Conservation (phyloP, 257 asterid genomes). For the Solanum dulcamara region DNA sequence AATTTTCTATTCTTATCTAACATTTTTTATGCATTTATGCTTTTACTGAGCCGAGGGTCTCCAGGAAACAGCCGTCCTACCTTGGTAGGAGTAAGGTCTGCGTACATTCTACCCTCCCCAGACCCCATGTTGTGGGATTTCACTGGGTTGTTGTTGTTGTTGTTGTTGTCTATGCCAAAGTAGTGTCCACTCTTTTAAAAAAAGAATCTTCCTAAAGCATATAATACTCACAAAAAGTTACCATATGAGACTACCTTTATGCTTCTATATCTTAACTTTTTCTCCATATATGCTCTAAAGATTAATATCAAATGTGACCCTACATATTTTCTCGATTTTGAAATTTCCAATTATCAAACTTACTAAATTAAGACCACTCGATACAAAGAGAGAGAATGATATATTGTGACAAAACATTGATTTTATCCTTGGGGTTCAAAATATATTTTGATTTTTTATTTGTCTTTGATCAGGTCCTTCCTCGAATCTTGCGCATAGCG, state of each 20-base stretch:
- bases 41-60: too few species aligned
- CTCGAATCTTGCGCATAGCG: too few species aligned
- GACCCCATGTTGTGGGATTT: too few species aligned
- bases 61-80: too few species aligned
- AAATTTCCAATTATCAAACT: not conserved
- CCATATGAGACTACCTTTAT: not conserved
- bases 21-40: too few species aligned
- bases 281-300: not conserved
- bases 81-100: too few species aligned
- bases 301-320: not conserved
- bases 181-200: not conserved
- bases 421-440: not conserved
- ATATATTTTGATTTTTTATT: not conserved
- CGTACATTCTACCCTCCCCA: too few species aligned
- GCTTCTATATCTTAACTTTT: not conserved
- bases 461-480: too few species aligned
- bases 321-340: not conserved
- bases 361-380: not conserved
- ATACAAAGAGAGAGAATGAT: not conserved
- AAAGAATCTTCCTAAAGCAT: not conserved
- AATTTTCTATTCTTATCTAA: too few species aligned
- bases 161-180: not conserved
- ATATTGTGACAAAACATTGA: not conserved
- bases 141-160: too few species aligned
- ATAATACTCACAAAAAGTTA: not conserved